A percentile compares a stretch with the other conserved stretches of the same genome.
These are phyloP conservation scores for Mycena latifolia DNA, from an alignment of 768 basidiomycete species.

Conservation along the genomic window DNA sequence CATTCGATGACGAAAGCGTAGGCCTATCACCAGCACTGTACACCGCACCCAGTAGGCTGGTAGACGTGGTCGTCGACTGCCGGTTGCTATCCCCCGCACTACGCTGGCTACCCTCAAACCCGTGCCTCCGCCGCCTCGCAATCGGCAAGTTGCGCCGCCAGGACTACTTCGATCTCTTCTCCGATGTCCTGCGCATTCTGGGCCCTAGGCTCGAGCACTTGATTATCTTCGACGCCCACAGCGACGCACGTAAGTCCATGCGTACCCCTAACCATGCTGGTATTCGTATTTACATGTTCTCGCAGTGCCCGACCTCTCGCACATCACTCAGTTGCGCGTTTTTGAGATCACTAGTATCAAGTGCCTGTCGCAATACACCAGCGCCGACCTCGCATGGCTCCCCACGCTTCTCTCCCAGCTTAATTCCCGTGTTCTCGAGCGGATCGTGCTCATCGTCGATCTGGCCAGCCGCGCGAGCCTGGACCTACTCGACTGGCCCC, in stretches of 20 bases:
- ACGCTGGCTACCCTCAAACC: slow-evolving; percentile 1
- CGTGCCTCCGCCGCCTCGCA: slow-evolving; percentile 11
- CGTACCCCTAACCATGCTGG: not conserved
- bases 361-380: too few species aligned
- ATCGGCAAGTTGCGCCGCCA: not conserved
- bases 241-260: too few species aligned
- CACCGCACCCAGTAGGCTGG: not conserved
- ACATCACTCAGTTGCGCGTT: not conserved
- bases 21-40: not conserved
- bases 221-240: not conserved
- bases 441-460: not conserved
- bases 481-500: not conserved
- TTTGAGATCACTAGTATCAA: not conserved
- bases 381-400: not conserved
- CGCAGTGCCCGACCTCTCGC: slow-evolving; percentile 13
- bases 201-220: not conserved
- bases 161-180: not conserved
- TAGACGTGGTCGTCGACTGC: not conserved
- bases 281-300: too few species aligned
- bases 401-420: not conserved
- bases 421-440: not conserved
- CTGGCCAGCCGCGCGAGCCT: not conserved
- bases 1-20: not conserved
- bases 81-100: not conserved
- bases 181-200: not conserved